Conservation (phyloP, 805 yeast species). For the Vanderwaltozyma yarrowii region DNA sequence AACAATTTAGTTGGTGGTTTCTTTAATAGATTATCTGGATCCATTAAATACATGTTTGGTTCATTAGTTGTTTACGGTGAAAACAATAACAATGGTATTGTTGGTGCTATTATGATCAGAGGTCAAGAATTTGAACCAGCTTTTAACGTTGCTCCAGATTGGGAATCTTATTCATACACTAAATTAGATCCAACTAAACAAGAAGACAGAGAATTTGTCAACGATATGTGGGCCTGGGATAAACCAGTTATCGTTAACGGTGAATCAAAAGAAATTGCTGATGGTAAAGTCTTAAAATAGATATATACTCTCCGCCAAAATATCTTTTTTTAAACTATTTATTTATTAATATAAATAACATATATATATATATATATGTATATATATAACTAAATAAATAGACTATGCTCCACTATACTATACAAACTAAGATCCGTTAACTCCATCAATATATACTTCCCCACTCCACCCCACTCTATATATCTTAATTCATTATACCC, state of each 20-base stretch:
- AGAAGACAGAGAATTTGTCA: slow-evolving; percentile 69
- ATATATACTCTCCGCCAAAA: too few species aligned
- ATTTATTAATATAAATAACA: too few species aligned
- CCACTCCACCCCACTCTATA: too few species aligned
- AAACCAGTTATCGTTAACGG: slow-evolving; percentile 80
- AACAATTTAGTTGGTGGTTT: slow-evolving; percentile 97
- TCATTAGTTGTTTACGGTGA: slow-evolving; percentile 92
- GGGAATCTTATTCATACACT: slow-evolving; percentile 86
- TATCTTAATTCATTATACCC: too few species aligned
- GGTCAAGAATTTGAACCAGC: slow-evolving; percentile 90
- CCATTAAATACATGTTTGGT: slow-evolving; percentile 92
- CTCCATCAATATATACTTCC: too few species aligned
- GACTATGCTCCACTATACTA: too few species aligned
- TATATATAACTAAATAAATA: too few species aligned
- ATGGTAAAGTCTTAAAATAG: slow-evolving; percentile 94
- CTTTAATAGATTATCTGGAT: slow-evolving; percentile 88
- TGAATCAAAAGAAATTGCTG: slow-evolving; percentile 78
- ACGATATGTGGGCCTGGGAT: slow-evolving; percentile 98
- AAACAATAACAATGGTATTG: slow-evolving; percentile 95
- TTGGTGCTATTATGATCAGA: slow-evolving; percentile 90
- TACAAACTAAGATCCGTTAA: too few species aligned
- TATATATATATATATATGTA: too few species aligned
- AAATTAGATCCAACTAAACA: slow-evolving; percentile 73
- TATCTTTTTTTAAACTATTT: too few species aligned
- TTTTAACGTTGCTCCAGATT: slow-evolving; percentile 97